Conservation (phyloP, 1,284 basidiomycete species). For the Heliocybe sulcata region DNA sequence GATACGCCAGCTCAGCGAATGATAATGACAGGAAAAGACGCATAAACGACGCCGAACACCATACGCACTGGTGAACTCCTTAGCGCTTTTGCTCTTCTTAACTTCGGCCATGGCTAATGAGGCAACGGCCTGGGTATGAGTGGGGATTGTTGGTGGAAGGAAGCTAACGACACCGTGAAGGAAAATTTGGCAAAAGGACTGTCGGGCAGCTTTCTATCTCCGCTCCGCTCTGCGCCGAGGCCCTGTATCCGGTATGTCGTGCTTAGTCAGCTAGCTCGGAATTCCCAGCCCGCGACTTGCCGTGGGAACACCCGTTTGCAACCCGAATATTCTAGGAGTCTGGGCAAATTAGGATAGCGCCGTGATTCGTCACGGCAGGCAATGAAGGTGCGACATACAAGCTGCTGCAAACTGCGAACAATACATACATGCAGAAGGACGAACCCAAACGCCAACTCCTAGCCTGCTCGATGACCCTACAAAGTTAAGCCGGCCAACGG, state of each 20-base stretch:
- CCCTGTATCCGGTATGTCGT: neutral
- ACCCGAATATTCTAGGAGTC: neutral
- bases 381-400: neutral
- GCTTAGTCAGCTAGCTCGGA: neutral
- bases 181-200: conserved; percentile 31
- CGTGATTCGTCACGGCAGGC: neutral
- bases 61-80: conserved; percentile 71
- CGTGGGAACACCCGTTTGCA: neutral
- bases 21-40: conserved; percentile 3
- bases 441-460: too few species aligned
- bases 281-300: neutral
- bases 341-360: neutral
- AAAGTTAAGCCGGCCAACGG: neutral
- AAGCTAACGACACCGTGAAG: conserved; percentile 13
- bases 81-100: conserved; percentile 72
- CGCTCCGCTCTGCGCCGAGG: conserved; percentile 28
- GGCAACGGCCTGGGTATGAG: conserved; percentile 32
- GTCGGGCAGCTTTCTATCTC: conserved; percentile 14
- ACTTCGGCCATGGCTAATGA: conserved; percentile 64
- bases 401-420: neutral
- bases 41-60: conserved; percentile 6
- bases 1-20: conserved; percentile 29
- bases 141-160: conserved; percentile 28
- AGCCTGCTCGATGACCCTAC: too few species aligned
- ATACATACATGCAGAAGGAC: neutral